Conservation (phyloP, 495 filamentous ascomycete species). For the Hypomontagnella monticulosa region DNA sequence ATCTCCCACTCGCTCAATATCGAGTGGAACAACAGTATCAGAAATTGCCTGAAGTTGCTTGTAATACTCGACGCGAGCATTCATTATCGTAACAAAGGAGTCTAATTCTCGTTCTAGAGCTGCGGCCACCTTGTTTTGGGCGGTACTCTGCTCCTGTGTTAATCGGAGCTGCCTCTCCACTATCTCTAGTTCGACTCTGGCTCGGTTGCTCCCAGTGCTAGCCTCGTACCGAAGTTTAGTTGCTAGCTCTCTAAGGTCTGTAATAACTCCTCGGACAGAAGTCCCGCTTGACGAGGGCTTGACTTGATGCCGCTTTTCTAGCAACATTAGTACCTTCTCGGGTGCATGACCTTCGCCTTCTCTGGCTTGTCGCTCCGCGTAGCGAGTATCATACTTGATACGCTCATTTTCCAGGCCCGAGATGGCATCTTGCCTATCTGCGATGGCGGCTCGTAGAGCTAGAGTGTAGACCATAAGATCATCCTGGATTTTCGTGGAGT, state of each 20-base stretch:
- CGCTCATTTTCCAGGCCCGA: conserved; percentile 80
- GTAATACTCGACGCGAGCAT: conserved; percentile 86
- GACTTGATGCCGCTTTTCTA: conserved; percentile 63
- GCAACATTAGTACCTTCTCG: conserved; percentile 68
- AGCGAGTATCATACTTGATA: conserved; percentile 77
- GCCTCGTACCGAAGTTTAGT: conserved; percentile 69
- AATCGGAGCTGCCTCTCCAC: conserved; percentile 62
- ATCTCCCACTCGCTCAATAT: conserved; percentile 57
- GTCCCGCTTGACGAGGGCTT: conserved; percentile 58
- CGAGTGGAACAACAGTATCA: conserved; percentile 80
- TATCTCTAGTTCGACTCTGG: conserved; percentile 70
- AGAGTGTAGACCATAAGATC: conserved; percentile 83
- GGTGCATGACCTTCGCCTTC: conserved; percentile 77
- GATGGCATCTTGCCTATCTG: conserved; percentile 79
- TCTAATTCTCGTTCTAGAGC: conserved; percentile 78
- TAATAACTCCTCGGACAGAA: conserved; percentile 76
- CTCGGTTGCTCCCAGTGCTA: conserved; percentile 68
- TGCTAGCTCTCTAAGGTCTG: conserved; percentile 70
- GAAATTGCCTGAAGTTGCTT: conserved; percentile 88
- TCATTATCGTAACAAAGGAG: conserved; percentile 78
- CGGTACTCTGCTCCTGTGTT: conserved; percentile 66
- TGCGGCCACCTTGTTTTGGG: conserved; percentile 70
- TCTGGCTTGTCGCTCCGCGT: conserved; percentile 65
- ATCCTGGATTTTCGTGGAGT: conserved; percentile 86
- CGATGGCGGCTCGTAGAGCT: conserved; percentile 74